Evolutionary conservation across 305 asterid species (phyloP).

Genomic region (Withania somnifera): DNA sequence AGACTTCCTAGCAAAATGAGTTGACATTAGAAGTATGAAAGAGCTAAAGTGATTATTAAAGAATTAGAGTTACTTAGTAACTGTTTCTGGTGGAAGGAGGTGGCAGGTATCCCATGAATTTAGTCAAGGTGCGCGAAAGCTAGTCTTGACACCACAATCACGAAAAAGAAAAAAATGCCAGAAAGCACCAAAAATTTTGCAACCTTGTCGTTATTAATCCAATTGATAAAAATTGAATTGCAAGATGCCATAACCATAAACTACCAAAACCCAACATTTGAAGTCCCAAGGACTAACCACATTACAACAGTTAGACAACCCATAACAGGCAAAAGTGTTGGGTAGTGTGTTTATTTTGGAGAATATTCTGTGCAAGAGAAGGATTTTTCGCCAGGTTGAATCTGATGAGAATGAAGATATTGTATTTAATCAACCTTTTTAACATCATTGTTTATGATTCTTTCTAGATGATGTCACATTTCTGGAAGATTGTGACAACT

Average conservation of each 20-base stretch:
- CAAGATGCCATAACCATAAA: neutral
- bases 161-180: too few species aligned
- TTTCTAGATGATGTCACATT: neutral
- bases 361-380: neutral
- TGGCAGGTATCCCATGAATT: too few species aligned
- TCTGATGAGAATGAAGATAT: neutral
- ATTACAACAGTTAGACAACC: neutral
- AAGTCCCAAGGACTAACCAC: neutral
- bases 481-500: neutral
- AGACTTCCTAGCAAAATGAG: too few species aligned
- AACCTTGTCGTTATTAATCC: neutral
- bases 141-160: too few species aligned
- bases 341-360: too few species aligned
- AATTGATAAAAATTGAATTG: neutral
- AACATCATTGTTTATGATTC: neutral
- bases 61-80: too few species aligned
- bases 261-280: neutral
- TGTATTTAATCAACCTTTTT: neutral
- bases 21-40: too few species aligned
- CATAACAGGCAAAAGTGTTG: neutral
- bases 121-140: too few species aligned
- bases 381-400: neutral
- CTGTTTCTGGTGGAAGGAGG: too few species aligned
- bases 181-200: neutral
- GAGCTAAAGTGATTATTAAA: too few species aligned